Percentiles rank a stretch among this genome's conserved stretches.
phyloP scores from a whole-genome alignment of 1,284 basidiomycete species.

The Puccinia horiana region DNA sequence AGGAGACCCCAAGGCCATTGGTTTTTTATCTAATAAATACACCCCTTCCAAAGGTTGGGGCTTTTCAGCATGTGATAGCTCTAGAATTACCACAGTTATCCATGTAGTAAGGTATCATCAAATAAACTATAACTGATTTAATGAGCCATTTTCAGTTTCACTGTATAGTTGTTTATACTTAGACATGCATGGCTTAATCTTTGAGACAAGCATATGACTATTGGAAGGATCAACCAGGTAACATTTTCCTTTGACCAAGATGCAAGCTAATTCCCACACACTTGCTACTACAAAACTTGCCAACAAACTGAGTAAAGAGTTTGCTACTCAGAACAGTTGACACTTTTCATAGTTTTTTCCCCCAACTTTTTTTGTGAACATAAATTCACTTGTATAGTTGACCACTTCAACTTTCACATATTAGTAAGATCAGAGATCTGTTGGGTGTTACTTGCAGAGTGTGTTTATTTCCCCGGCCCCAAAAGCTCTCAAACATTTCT shows the following conservation, averaged over 20 bases:
- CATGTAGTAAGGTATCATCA: conserved; percentile 22
- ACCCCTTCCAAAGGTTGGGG: conserved; percentile 66
- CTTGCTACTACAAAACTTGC: neutral
- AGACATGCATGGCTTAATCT: conserved; percentile 54
- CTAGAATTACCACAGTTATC: conserved; percentile 12
- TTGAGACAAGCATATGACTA: conserved; percentile 67
- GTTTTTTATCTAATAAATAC: conserved; percentile 69
- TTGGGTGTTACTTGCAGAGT: neutral
- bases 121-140: conserved; percentile 20
- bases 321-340: neutral
- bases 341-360: neutral
- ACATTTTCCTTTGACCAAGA: conserved; percentile 29
- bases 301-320: conserved; percentile 10
- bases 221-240: conserved; percentile 70
- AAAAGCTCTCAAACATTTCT: neutral
- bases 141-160: conserved; percentile 12
- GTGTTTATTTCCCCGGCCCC: neutral
- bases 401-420: neutral
- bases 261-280: neutral
- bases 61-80: conserved; percentile 60
- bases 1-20: conserved; percentile 64
- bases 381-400: neutral
- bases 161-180: conserved; percentile 17
- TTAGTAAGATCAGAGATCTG: neutral
- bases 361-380: neutral